Conservation (phyloP, 805 yeast genomes). For the Ogataea salicorniae region DNA sequence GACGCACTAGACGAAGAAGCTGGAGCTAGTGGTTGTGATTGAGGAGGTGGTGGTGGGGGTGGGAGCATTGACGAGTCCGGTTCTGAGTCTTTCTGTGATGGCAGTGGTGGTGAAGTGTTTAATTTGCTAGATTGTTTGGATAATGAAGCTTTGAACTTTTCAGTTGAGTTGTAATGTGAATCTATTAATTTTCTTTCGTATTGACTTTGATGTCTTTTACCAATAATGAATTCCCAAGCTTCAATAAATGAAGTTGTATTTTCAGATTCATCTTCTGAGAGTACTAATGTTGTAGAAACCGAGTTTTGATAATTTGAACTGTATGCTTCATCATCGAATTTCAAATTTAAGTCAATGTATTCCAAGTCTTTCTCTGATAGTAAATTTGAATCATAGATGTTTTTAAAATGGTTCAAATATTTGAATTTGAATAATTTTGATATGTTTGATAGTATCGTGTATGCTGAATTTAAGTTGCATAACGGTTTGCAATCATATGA, state of each 20-base stretch:
- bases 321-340: slow-evolving; percentile 28
- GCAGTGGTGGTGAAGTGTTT: neutral
- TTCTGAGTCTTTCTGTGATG: neutral
- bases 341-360: slow-evolving; percentile 25
- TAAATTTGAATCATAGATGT: slow-evolving; percentile 29
- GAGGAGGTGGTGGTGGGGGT: slow-evolving; percentile 1
- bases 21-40: neutral
- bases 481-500: slow-evolving; percentile 19
- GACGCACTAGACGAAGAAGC: neutral
- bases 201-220: slow-evolving; percentile 45
- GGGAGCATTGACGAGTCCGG: neutral
- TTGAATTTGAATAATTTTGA: slow-evolving; percentile 17
- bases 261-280: neutral
- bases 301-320: neutral
- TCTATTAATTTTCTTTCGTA: slow-evolving; percentile 43
- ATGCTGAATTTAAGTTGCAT: slow-evolving; percentile 27
- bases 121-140: neutral
- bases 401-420: slow-evolving; percentile 19
- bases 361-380: slow-evolving; percentile 35
- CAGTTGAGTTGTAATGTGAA: slow-evolving; percentile 25
- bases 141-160: slow-evolving; percentile 4
- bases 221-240: slow-evolving; percentile 45
- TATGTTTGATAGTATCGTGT: slow-evolving; percentile 22
- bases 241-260: neutral
- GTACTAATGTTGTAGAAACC: neutral